Evolutionary conservation across 2,329 filamentous ascomycete genomes (phyloP), one percentile per base, ranked within the genome.

Genomic region (Exophiala dermatitidis): DNA sequence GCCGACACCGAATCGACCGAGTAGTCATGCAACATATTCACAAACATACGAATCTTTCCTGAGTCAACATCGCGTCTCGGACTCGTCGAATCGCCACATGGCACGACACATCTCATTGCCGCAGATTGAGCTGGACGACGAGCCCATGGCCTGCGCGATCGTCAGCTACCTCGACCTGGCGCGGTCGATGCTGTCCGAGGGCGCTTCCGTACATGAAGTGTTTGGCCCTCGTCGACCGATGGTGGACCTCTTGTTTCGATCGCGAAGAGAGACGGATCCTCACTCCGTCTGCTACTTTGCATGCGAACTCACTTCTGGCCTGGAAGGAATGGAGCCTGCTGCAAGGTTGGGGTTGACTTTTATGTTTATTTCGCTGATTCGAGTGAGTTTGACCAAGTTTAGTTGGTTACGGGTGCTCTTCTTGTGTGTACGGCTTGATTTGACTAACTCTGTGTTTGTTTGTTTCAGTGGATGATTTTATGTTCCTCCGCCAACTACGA

Each of bases 261-360:
- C 12, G 32, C 42, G 51, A 28, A 38, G 31, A 19, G 46, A 30
- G 10, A 40, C 10, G n/a, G 51, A 53, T 26, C 29, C 46, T 8
- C 51, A 53, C 34, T 53, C 46, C 4, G 51, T 44, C 2, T 49
- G 51, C 36, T 32, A 53, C 29, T 53, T 53, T 50, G 46, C 30
- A 7, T 36, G 46, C 7, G 51, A 50, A 32, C 42, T 53, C 8
- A 44, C 30, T 10, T 30, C 31, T 2, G 12, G 40, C 4, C 26
- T 53, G 19, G 9, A 37, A 19, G 51, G 36, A 9, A 48, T 53
- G 46, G 51, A 53, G 26, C 8, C 6, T 37, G 30, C 46, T 6
- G 37, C 46, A 9, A 45, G 26, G 51, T 26, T 53, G 31, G 51
- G 40, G 12, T 32, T 53, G 10, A n/a, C 51, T 2, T 41, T 40